A percentile compares a stretch with the other conserved stretches of the same genome.
Conservation (phyloP, 345 rosid genomes). For the Brassica incana region DNA sequence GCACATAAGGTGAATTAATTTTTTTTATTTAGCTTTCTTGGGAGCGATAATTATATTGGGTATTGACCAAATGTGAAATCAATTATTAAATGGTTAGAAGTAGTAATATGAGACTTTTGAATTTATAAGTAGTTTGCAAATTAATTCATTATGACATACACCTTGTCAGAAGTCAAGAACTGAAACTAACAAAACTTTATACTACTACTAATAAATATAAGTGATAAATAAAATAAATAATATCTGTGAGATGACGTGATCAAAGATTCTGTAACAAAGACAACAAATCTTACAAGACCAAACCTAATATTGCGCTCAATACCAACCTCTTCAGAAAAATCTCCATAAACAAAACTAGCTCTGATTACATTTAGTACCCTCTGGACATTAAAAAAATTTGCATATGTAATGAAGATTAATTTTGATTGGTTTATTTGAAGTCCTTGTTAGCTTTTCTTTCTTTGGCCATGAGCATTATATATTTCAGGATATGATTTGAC, state of each 20-base stretch:
- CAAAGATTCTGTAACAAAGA: constrained; percentile 62
- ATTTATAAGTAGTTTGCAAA: background rate
- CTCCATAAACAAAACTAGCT: background rate
- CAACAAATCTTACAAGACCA: constrained; percentile 37
- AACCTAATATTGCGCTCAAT: constrained; percentile 42
- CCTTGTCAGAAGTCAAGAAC: constrained; percentile 62
- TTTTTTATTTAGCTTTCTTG: background rate
- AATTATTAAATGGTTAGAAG: constrained; percentile 24
- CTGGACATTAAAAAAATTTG: background rate
- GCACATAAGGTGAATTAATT: background rate
- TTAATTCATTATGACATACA: constrained; percentile 45
- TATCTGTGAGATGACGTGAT: constrained; percentile 67
- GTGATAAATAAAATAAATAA: constrained; percentile 1
- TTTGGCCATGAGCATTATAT: constrained; percentile 28
- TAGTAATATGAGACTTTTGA: constrained; percentile 10
- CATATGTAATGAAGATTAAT: background rate
- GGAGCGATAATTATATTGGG: constrained; percentile 8
- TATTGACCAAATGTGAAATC: constrained; percentile 33
- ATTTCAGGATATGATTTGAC: constrained; percentile 32
- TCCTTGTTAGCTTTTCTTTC: constrained; percentile 25
- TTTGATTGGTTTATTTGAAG: background rate
- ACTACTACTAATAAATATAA: background rate
- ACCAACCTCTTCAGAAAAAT: constrained; percentile 34
- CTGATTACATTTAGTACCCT: background rate
- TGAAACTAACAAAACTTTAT: constrained; percentile 36